Evolutionary conservation across 2,329 filamentous ascomycete species (phyloP), one percentile per base, ranked within the genome.

Genomic region (Pezicula neosporulosa): DNA sequence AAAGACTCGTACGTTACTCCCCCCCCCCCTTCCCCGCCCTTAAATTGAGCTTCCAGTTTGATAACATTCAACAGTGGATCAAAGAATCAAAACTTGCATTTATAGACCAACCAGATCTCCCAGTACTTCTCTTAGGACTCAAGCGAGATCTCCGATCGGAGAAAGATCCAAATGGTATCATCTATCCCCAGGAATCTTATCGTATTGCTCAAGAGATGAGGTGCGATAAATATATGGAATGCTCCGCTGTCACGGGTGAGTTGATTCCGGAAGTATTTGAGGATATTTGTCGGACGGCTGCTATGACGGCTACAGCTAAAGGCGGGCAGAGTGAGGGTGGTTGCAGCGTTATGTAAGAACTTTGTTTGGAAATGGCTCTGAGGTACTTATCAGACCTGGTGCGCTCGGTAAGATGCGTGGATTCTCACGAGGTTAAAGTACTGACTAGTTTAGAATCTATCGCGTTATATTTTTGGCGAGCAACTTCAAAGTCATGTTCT

Each of bases 181-280:
- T 85, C 47, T 79, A 81, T 54, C 82, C 82, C 10, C 77, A 85
- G 54, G 82, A 85, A 65, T 82, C 73, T 1, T 81, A 82, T 60
- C 72, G 72, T 24, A 64, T 76, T 47, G 76, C 82, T 19, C 80
- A 84, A 60, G 74, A 77, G 56, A 73, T 85, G 72, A 70, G 82
- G 48, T 80, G 75, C 44, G 82, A 86, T 65, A 78, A 77, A 56
- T 86, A 85, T 59, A 76, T 84, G 63, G 82, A 86, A 60, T 86
- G 82, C 66, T 84, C 81, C 1, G 80, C 82, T 6, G 68, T 77
- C 44, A 83, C 80, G 3, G 82, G 82, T 15, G 80, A 83, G 67
- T 71, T 85, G 48, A 63, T 85, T 42, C 70, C 73, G 57, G 68
- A 79, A 59, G 78, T 77, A 5, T 82, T 83, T 60, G 79, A 85